Percentiles rank a stretch among this genome's conserved stretches.
phyloP scores from a whole-genome alignment of 208 protist species.

The Acanthamoeba healyi region DNA sequence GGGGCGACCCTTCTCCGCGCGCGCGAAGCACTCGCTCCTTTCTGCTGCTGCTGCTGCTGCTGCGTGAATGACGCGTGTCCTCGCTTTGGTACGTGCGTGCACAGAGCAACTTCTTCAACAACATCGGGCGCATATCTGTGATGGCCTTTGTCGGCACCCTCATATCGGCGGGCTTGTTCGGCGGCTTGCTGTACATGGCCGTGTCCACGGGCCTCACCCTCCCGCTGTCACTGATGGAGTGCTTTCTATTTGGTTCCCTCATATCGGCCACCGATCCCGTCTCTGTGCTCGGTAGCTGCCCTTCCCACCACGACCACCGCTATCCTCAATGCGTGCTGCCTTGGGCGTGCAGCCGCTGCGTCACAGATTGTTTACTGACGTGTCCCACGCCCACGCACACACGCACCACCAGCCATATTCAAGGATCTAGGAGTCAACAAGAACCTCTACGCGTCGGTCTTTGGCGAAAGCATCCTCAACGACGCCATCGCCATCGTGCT shows the following conservation, averaged over 20 bases:
- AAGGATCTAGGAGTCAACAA: conserved; percentile 80
- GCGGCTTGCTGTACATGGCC: conserved; percentile 25
- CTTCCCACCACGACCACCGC: too few species aligned
- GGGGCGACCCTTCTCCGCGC: too few species aligned
- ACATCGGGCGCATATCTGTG: conserved; percentile 81
- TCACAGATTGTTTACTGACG: too few species aligned
- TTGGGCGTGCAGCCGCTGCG: too few species aligned
- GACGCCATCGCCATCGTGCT: conserved; percentile 91
- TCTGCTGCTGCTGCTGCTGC: neutral
- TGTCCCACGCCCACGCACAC: too few species aligned
- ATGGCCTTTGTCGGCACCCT: conserved; percentile 86
- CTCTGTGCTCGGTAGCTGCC: conserved; percentile 81
- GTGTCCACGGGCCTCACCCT: neutral
- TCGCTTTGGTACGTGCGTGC: neutral
- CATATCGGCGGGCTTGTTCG: conserved; percentile 80
- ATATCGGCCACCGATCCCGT: conserved; percentile 91
- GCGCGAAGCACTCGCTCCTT: neutral
- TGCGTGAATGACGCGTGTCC: too few species aligned
- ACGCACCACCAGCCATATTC: conserved; percentile 87
- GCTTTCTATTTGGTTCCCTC: conserved; percentile 86
- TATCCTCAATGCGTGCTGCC: too few species aligned
- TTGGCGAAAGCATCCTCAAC: conserved; percentile 90
- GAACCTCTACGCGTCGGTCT: conserved; percentile 85
- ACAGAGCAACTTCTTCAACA: conserved; percentile 83
- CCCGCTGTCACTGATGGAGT: conserved; percentile 12